phyloP scores from a whole-genome alignment of 2,329 filamentous ascomycete genomes.

The Penicillium concentricum region DNA sequence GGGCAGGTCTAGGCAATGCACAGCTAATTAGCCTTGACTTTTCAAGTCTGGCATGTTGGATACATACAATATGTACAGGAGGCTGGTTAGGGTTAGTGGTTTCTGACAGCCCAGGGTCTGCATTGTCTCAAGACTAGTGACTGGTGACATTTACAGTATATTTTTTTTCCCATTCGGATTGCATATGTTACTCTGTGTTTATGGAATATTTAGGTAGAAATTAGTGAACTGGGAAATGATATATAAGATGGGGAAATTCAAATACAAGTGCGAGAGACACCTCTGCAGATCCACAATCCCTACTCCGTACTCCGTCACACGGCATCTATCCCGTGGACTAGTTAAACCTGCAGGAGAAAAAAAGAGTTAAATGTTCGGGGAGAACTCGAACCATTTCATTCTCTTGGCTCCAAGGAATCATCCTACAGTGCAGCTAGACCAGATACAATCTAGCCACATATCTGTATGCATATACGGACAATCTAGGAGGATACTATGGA shows the following conservation, averaged over 20 bases:
- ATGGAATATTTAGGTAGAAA: no score
- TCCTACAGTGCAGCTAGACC: neutral
- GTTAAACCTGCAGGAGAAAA: neutral
- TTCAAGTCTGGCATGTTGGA: neutral
- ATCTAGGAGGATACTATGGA: neutral
- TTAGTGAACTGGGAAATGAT: no score
- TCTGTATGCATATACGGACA: no score
- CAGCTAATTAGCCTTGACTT: neutral
- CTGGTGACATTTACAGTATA: no score
- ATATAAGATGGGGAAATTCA: no score
- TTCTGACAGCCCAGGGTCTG: neutral
- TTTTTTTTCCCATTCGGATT: no score
- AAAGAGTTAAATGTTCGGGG: neutral
- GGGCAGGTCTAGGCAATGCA: constrained; percentile 10
- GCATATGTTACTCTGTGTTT: no score
- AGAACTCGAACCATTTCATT: neutral
- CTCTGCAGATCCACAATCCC: no score
- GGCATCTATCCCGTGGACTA: neutral
- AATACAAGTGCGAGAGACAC: no score
- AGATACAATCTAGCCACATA: neutral
- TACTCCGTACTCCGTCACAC: no score
- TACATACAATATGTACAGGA: neutral
- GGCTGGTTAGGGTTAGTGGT: neutral
- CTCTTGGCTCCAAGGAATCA: neutral
- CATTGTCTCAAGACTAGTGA: neutral